Percentiles rank a stretch among this genome's conserved stretches.
Conservation (phyloP, 148 eudicot genomes). For the Limonium bicolor region DNA sequence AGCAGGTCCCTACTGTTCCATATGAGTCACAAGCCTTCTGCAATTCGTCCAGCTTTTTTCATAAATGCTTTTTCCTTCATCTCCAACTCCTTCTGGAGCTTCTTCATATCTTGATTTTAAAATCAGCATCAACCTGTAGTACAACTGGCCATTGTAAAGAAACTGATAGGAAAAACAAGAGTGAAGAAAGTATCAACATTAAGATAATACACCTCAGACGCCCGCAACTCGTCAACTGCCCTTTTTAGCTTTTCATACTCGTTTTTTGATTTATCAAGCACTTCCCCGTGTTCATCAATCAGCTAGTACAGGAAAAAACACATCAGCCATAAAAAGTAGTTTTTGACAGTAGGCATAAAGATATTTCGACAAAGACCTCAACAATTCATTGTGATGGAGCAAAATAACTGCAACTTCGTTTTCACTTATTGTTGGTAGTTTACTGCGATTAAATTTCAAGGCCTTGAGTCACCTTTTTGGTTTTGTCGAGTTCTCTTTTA, state of each 20-base stretch:
- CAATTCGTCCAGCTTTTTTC: conserved; percentile 65
- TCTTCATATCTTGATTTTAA: conserved; percentile 80
- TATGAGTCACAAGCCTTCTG: conserved; percentile 46
- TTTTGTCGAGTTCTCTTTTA: conserved; percentile 69
- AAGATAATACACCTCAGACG: conserved; percentile 56
- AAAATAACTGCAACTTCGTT: no score
- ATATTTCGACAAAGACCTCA: no score
- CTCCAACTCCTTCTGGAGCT: conserved; percentile 71
- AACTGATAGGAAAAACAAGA: not conserved
- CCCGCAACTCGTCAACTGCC: conserved; percentile 68
- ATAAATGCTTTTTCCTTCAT: conserved; percentile 66
- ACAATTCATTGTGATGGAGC: no score
- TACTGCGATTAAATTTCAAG: no score
- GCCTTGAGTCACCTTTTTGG: conserved; percentile 53
- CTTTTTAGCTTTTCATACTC: conserved; percentile 64
- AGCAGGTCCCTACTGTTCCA: conserved; percentile 93
- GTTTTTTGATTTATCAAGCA: conserved; percentile 61
- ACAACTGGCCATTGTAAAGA: conserved; percentile 6
- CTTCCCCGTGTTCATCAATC: conserved; percentile 73
- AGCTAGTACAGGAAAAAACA: conserved; percentile 28
- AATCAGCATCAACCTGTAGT: conserved; percentile 87
- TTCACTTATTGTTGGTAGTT: no score
- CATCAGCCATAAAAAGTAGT: no score
- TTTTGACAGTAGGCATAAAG: no score
- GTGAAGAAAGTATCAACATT: no score